Evolutionary conservation across 441 rosid species (phyloP), one percentile per base, ranked within the genome.

Genomic region (Adansonia grandidieri): DNA sequence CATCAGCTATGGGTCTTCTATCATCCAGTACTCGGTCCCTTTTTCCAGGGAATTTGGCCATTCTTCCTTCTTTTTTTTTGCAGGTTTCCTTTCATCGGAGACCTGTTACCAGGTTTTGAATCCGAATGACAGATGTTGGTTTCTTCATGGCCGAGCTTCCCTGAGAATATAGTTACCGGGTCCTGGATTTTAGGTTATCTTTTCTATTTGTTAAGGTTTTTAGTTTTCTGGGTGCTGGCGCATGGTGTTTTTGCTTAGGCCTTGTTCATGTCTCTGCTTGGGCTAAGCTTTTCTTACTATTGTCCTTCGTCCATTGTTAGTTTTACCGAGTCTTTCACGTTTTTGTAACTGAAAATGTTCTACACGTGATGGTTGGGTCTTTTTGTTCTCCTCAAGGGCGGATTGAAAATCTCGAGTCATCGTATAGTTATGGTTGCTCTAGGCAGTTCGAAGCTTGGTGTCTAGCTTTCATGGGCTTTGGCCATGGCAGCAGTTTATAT

Each of bases 401-500:
- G 84, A 44, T 62, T 20, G 8, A n/a, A 44, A 44, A 19, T 19
- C 76, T 56, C 5, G 50, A 56, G 69, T 78, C 28, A 8, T 19
- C 9, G 17, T 72, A 45, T 28, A 28, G 70, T 45, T 32, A 15
- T 51, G 9, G 82, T 82, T 82, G 85, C 84, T 80, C 74, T 71
- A 20, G 14, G 32, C 86, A 62, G 90, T 84, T 76, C 7, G 9
- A 37, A 78, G 14, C 51, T 22, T 66, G 82, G 81, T 48, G 85
- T 77, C 87, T 80, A 17, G 86, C 79, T 61, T 71, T 79, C 48
- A 10, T 0, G 88, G 91, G 88, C 71, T 75, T 85, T 79, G 92
- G 89, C 87, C 78, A 20, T 83, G 87, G 92, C 88, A 82, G 85
- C 85, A 73, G 40, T 20, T 84, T 82, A 79, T 75, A 65, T 53